phyloP scores from a whole-genome alignment of 2,329 filamentous ascomycete species.

The Pseudomassariella vexata region DNA sequence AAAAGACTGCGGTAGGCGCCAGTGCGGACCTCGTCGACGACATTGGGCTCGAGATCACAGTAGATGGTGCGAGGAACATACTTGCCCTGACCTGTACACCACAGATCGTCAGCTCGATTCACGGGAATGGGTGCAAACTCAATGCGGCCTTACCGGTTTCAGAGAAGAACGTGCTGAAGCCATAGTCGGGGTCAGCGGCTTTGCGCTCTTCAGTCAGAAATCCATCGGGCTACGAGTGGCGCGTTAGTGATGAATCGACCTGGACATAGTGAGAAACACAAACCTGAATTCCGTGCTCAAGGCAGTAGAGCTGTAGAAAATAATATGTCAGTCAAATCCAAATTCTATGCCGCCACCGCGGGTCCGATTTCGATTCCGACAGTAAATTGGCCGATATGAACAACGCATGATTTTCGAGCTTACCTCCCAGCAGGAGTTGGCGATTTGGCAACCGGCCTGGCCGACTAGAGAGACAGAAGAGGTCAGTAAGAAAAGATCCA shows the following conservation, averaged over 20 bases:
- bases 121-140: neutral
- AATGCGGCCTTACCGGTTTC: slow-evolving; percentile 99
- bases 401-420: slow-evolving; percentile 32
- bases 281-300: slow-evolving; percentile 99
- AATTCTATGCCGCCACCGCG: neutral
- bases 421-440: slow-evolving; percentile 99
- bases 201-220: slow-evolving; percentile 98
- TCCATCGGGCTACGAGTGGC: slow-evolving; percentile 74
- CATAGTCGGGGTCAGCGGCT: slow-evolving; percentile 84
- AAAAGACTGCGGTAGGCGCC: slow-evolving; percentile 94
- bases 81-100: slow-evolving; percentile 78
- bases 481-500: slow-evolving; percentile 44
- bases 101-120: neutral
- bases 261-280: slow-evolving; percentile 26
- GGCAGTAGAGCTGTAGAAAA: slow-evolving; percentile 83
- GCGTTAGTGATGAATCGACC: slow-evolving; percentile 22
- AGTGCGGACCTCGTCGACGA: slow-evolving; percentile 98
- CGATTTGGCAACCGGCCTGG: slow-evolving; percentile 99
- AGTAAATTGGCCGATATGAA: too few species aligned
- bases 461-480: slow-evolving; percentile 67
- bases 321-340: slow-evolving; percentile 7
- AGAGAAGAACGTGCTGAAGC: slow-evolving; percentile 99
- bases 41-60: slow-evolving; percentile 99
- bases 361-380: too few species aligned
- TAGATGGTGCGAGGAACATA: slow-evolving; percentile 99